These are phyloP conservation scores for Vicia villosa DNA, from an alignment of 306 rosid species.

Conservation along the genomic window DNA sequence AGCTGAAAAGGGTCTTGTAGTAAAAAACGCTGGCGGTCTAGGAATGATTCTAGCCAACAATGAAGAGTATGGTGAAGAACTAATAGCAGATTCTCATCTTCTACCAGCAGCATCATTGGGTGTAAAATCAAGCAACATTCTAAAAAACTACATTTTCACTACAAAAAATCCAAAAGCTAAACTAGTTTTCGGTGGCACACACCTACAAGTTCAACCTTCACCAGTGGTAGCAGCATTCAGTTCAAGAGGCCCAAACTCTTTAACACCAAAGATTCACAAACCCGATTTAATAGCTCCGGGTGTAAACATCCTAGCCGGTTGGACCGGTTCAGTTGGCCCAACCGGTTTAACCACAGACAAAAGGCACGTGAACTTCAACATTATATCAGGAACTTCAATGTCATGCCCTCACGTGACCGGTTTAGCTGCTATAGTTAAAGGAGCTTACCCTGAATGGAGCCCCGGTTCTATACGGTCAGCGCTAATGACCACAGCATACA, in stretches of 20 bases:
- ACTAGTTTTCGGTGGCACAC: conserved; percentile 53
- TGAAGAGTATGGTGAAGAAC: conserved; percentile 74
- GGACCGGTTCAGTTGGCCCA: conserved; percentile 76
- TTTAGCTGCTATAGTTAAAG: conserved; percentile 79
- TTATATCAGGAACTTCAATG: conserved; percentile 94
- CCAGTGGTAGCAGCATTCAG: conserved; percentile 92
- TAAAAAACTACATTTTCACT: conserved; percentile 55
- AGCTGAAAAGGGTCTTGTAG: conserved; percentile 68
- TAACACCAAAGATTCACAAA: conserved; percentile 74
- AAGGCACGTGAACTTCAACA: conserved; percentile 71
- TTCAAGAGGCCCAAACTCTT: conserved; percentile 82
- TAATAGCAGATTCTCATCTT: conserved; percentile 76
- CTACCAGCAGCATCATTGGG: conserved; percentile 74
- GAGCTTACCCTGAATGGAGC: conserved; percentile 79
- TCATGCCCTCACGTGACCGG: conserved; percentile 95
- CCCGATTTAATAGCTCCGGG: conserved; percentile 96
- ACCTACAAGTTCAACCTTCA: conserved; percentile 72
- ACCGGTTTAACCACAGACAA: conserved; percentile 56
- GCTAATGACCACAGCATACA: conserved; percentile 89
- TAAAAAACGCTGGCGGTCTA: conserved; percentile 71
- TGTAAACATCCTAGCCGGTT: conserved; percentile 86
- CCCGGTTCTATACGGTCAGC: conserved; percentile 89
- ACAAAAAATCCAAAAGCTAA: conserved; percentile 60
- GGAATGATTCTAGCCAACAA: conserved; percentile 84
- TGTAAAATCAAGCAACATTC: conserved; percentile 51